Base-by-base conservation (phyloP, 1,284 basidiomycete species). In the Irpex lacteus region DNA sequence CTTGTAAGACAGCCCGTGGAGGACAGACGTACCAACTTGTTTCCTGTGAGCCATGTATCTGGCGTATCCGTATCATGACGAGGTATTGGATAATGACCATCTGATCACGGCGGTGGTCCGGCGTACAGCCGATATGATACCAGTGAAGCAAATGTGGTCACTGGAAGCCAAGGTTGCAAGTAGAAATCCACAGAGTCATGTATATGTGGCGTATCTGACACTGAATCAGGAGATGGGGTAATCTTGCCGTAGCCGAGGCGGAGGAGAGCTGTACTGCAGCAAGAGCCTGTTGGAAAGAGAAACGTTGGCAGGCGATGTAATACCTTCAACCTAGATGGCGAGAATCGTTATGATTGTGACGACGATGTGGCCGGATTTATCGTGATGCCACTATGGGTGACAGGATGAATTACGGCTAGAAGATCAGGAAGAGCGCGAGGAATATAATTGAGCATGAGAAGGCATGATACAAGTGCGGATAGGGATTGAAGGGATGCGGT, bases 131-230 rank as follows among this genome's bases (percentile, higher is more conserved):
- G 62, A 60, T 32, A 60, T 59, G 38, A 63, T 26, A 18, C 58
- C 57, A 63, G 40, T 18, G 21, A 21, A 49, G 40, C 37, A 32
- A 9, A 56, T 49, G 6, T 19, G 53, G 38, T 18, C 19, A 4
- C 19, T 63, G 6, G 44, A 32, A 15, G 47, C 15, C 36, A 18
- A 47, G 18, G 36, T 26, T 36, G 47, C 38, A 21, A 54, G 61
- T 47, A 59, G 37, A 59, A 26, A 56, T 9, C 34, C 15, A 26
- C 26, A 38, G 38, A 18, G 56, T 63, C 44, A 26, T 37, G 57
- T 47, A 36, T 36, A n/a, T 6, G 61, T 63, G 61, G 57, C 61
- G 61, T 63, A 63, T 63, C 61, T 50, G 47, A 19, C 37, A 37
- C 15, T 53, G 18, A 9, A 59, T 63, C 61, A 63, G 50, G 40